These are phyloP conservation scores for Cystobasidiaceae sp. DNA, from an alignment of 1,284 basidiomycete species.

Conservation along the genomic window DNA sequence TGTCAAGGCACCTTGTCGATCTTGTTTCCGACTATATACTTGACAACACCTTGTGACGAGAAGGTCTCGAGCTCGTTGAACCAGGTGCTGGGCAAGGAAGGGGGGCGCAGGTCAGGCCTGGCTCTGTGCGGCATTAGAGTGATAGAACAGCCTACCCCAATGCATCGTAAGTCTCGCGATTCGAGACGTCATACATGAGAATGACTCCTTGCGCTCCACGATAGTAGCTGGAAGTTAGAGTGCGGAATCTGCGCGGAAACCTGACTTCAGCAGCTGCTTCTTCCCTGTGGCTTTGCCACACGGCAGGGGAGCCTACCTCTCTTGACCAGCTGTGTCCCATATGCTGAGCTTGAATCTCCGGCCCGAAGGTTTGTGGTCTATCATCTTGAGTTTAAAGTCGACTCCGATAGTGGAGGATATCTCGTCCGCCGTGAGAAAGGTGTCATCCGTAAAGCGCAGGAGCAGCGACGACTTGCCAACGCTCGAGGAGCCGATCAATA, in stretches of 20 bases:
- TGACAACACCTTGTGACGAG: constrained; percentile 58
- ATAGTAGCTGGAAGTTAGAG: constrained; percentile 86
- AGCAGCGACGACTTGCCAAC: constrained; percentile 65
- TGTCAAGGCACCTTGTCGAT: constrained; percentile 69
- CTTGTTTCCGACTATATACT: constrained; percentile 92
- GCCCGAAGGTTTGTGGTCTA: constrained; percentile 42
- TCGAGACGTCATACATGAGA: constrained; percentile 51
- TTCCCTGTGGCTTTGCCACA: background rate
- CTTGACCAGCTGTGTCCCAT: constrained; percentile 74
- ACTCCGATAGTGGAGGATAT: constrained; percentile 75
- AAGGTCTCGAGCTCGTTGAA: constrained; percentile 92
- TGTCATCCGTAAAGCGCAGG: constrained; percentile 90
- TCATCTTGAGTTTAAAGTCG: constrained; percentile 51
- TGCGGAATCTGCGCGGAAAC: constrained; percentile 51
- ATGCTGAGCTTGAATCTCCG: constrained; percentile 55
- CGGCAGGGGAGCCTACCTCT: constrained; percentile 54
- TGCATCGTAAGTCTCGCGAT: constrained; percentile 22
- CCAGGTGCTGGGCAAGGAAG: constrained; percentile 55
- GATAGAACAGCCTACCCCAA: background rate
- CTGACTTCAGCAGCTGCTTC: background rate
- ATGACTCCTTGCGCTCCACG: constrained; percentile 91
- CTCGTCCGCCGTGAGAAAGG: constrained; percentile 92
- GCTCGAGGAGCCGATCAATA: constrained; percentile 31
- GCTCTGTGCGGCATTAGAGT: background rate
- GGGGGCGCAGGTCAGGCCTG: background rate